Evolutionary conservation across 2,329 filamentous ascomycete species (phyloP).

Genomic region (Beauveria varroae): DNA sequence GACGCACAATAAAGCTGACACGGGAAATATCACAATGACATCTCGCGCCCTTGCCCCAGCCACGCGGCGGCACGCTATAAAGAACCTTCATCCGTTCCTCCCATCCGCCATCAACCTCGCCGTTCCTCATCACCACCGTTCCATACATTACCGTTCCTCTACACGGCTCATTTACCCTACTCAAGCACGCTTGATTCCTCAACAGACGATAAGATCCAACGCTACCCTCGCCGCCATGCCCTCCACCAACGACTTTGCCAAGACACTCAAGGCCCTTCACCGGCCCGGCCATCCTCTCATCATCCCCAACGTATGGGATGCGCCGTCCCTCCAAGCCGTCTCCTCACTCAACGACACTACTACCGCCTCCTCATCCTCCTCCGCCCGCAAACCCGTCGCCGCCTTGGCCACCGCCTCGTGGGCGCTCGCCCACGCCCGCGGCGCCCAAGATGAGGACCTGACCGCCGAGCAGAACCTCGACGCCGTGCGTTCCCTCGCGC

Average conservation of each 20-base stretch:
- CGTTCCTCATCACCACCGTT: neutral
- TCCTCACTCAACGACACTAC: slow-evolving; percentile 29
- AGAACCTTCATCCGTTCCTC: neutral
- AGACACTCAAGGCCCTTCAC: slow-evolving; percentile 37
- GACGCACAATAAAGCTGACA: neutral
- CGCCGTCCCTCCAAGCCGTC: slow-evolving; percentile 38
- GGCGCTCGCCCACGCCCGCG: slow-evolving; percentile 39
- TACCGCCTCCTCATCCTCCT: too few relatives aligned
- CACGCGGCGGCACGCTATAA: neutral
- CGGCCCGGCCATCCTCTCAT: slow-evolving; percentile 42
- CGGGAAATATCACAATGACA: neutral
- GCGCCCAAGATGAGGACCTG: slow-evolving; percentile 40
- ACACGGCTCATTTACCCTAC: neutral
- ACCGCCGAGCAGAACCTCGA: slow-evolving; percentile 43
- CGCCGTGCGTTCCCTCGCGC: slow-evolving; percentile 36
- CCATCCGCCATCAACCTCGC: neutral
- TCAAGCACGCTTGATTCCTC: neutral
- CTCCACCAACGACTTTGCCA: slow-evolving; percentile 25
- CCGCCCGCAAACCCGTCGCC: slow-evolving; percentile 24
- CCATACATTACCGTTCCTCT: neutral
- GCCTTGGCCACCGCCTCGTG: slow-evolving; percentile 44
- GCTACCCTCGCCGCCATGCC: slow-evolving; percentile 13
- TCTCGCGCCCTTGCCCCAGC: slow-evolving; percentile 2
- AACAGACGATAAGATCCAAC: neutral
- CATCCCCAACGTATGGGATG: slow-evolving; percentile 50